phyloP scores from a whole-genome alignment of 2,329 filamentous ascomycete species.

The Cladosporium oxysporum region DNA sequence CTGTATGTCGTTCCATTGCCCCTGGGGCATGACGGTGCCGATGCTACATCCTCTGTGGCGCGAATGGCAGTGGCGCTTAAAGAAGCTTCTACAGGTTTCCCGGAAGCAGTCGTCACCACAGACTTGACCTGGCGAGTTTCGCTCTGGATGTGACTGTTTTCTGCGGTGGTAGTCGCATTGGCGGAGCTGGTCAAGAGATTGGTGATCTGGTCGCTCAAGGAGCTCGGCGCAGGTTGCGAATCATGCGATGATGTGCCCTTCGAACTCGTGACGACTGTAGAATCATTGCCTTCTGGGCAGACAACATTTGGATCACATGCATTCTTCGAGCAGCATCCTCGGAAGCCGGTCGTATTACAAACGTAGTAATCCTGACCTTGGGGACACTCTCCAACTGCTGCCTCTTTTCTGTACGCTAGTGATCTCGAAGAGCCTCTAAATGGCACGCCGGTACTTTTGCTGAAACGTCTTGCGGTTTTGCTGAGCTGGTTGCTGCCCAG shows the following conservation, averaged over 20 bases:
- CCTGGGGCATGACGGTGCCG: conserved; percentile 29
- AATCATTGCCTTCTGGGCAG: conserved; percentile 23
- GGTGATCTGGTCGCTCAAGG: not conserved
- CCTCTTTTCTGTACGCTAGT: conserved; percentile 16
- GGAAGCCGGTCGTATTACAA: conserved; percentile 27
- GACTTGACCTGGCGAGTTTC: conserved; percentile 19
- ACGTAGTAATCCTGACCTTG: conserved; percentile 17
- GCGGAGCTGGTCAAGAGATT: conserved; percentile 1
- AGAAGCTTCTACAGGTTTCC: not conserved
- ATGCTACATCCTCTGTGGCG: conserved; percentile 1
- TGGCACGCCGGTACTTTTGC: not conserved
- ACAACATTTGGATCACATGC: conserved; percentile 28
- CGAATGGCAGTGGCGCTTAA: not conserved
- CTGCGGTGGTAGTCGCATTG: conserved; percentile 27
- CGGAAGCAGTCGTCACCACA: not conserved
- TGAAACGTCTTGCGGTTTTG: conserved; percentile 16
- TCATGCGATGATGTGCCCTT: not conserved
- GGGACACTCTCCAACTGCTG: conserved; percentile 3
- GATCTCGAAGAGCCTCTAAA: conserved; percentile 16
- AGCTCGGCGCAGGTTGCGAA: not conserved
- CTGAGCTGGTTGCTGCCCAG: conserved; percentile 6
- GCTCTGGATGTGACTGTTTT: conserved; percentile 19
- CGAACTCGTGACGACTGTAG: conserved; percentile 6
- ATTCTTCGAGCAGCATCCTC: conserved; percentile 31
- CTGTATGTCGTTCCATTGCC: conserved; percentile 29